These are phyloP conservation scores for Cordyceps cicadae DNA, from an alignment of 2,329 filamentous ascomycete genomes.

Conservation along the genomic window DNA sequence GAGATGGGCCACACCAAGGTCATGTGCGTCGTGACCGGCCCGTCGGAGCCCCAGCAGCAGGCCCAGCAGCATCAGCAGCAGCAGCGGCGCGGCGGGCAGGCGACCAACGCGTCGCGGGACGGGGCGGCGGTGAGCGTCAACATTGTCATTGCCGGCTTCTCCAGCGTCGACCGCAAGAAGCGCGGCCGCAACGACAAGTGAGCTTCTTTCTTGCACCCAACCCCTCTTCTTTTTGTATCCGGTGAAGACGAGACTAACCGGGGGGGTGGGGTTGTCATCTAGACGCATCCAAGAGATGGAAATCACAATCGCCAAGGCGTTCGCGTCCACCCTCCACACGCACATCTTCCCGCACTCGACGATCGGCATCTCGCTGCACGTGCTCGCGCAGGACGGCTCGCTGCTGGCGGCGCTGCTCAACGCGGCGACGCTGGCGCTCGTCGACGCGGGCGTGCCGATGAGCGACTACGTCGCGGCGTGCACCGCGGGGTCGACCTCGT, in stretches of 20 bases:
- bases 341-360: conserved; percentile 83
- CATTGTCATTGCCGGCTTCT: conserved; percentile 81
- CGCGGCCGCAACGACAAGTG: conserved; percentile 71
- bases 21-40: conserved; percentile 84
- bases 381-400: conserved; percentile 84
- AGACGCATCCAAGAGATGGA: conserved; percentile 77
- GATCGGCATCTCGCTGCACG: conserved; percentile 75
- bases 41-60: conserved; percentile 52
- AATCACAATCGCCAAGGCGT: conserved; percentile 67
- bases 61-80: background rate
- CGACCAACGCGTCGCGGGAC: conserved; percentile 36
- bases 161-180: conserved; percentile 75
- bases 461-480: conserved; percentile 82
- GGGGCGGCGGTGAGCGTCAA: conserved; percentile 63
- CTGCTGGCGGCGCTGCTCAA: conserved; percentile 86
- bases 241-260: too few species aligned
- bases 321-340: conserved; percentile 70
- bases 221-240: too few species aligned
- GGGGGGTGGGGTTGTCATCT: too few species aligned
- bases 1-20: conserved; percentile 98
- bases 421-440: conserved; percentile 79
- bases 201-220: conserved; percentile 20
- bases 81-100: conserved; percentile 27
- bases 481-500: conserved; percentile 72
- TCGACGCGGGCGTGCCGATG: conserved; percentile 95